Percentiles rank a stretch among this genome's conserved stretches.
These are phyloP conservation scores for Raffaelea arxii DNA, from an alignment of 2,329 filamentous ascomycete species.

Conservation along the genomic window DNA sequence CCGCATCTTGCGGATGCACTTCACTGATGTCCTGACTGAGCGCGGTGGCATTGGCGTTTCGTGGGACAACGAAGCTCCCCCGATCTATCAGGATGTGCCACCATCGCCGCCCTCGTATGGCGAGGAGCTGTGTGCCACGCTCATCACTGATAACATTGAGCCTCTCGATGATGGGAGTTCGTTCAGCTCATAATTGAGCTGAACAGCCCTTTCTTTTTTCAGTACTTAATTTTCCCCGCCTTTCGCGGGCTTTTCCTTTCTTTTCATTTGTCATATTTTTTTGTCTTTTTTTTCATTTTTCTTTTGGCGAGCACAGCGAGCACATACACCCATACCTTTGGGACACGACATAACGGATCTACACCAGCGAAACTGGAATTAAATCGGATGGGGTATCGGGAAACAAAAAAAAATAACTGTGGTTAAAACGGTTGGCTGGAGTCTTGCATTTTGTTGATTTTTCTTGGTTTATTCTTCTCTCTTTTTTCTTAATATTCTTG, in stretches of 20 bases:
- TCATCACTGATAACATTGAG: constrained; percentile 29
- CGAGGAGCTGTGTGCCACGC: constrained; percentile 18
- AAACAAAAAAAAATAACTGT: neutral
- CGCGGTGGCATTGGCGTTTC: constrained; percentile 79
- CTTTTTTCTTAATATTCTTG: neutral
- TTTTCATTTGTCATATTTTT: neutral
- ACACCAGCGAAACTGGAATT: neutral
- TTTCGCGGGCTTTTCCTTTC: neutral
- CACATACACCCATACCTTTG: constrained; percentile 1
- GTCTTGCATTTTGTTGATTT: neutral
- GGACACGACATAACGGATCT: neutral
- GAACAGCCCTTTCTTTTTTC: neutral
- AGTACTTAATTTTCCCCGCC: neutral
- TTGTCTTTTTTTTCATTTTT: constrained; percentile 1
- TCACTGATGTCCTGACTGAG: constrained; percentile 73
- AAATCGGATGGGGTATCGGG: neutral
- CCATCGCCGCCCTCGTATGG: constrained; percentile 68
- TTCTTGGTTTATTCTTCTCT: neutral
- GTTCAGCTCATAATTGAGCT: neutral
- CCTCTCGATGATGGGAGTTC: constrained; percentile 18
- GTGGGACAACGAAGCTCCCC: constrained; percentile 94
- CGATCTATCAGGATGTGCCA: constrained; percentile 88
- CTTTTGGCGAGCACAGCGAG: neutral
- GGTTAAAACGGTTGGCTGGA: neutral
- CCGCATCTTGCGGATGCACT: constrained; percentile 86